Percentiles rank a stretch among this genome's conserved stretches.
phyloP scores from a whole-genome alignment of 192 early-diverging fungal genomes.

The Coemansia sp. region DNA sequence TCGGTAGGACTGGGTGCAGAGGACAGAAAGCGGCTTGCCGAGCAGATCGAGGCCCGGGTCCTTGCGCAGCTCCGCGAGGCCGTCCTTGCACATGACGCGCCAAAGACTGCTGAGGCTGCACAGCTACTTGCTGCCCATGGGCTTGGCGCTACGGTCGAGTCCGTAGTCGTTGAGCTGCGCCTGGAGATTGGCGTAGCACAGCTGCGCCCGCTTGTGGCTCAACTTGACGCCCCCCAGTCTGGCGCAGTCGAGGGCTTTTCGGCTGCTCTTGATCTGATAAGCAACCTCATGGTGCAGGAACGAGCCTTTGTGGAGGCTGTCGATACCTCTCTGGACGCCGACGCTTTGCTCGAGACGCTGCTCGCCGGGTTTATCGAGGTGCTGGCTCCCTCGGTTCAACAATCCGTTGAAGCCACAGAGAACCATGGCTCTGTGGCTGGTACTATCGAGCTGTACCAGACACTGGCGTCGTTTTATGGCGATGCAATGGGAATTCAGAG shows the following conservation, averaged over 20 bases:
- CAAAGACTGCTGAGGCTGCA: background rate
- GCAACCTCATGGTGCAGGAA: conserved; percentile 15
- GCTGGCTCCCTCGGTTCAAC: conserved; percentile 15
- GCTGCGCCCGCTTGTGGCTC: conserved; percentile 11
- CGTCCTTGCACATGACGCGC: conserved; percentile 6
- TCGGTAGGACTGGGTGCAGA: conserved; percentile 1
- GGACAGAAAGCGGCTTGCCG: background rate
- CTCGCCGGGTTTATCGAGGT: conserved; percentile 10
- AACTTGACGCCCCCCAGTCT: background rate
- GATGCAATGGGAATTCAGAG: background rate
- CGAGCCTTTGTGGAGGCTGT: conserved; percentile 28
- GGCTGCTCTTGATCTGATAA: conserved; percentile 5
- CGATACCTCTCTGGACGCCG: conserved; percentile 5
- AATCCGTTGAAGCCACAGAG: background rate
- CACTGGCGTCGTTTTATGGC: conserved; percentile 10
- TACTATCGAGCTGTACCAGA: conserved; percentile 13
- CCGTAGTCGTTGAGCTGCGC: conserved; percentile 14
- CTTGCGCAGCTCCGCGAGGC: conserved; percentile 8
- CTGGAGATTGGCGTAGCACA: conserved; percentile 7
- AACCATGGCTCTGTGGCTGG: background rate
- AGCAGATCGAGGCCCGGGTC: conserved; percentile 11
- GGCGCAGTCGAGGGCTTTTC: conserved; percentile 3
- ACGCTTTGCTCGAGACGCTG: conserved; percentile 13
- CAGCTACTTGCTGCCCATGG: conserved; percentile 22
- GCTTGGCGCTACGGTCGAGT: conserved; percentile 7